These are phyloP conservation scores for Luffa aegyptiaca DNA, from an alignment of 306 rosid genomes.

Conservation along the genomic window DNA sequence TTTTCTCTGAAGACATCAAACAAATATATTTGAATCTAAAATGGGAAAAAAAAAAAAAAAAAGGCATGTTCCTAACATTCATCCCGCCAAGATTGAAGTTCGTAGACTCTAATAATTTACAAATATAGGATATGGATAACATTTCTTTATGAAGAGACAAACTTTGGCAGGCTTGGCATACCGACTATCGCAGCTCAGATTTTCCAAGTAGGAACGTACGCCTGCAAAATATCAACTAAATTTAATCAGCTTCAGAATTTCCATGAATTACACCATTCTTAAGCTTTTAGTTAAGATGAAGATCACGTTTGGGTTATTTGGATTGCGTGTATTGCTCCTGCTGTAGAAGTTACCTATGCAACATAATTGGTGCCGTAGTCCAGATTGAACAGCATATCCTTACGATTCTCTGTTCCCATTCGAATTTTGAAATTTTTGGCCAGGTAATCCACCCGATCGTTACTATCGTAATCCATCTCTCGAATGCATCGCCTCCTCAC, in stretches of 20 bases:
- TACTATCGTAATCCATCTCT: conserved; percentile 60
- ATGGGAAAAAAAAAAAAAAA: conserved; percentile 2
- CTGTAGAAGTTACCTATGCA: conserved; percentile 33
- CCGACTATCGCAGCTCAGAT: conserved; percentile 8
- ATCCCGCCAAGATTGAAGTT: conserved; percentile 23
- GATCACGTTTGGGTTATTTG: not conserved
- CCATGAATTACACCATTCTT: not conserved
- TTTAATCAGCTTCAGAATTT: not conserved
- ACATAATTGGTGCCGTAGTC: conserved; percentile 37
- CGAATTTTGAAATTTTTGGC: conserved; percentile 35
- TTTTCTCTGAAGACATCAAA: conserved; percentile 11
- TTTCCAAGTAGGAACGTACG: conserved; percentile 13
- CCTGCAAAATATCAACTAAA: conserved; percentile 26
- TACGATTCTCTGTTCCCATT: conserved; percentile 51
- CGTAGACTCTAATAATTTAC: conserved; percentile 43
- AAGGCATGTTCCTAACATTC: conserved; percentile 21
- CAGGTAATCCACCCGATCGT: conserved; percentile 38
- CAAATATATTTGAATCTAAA: conserved; percentile 4
- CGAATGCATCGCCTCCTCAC: conserved; percentile 68
- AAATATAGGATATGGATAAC: conserved; percentile 15
- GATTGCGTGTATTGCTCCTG: not conserved
- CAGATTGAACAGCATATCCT: conserved; percentile 53
- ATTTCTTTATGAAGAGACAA: not conserved
- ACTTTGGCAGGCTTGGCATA: conserved; percentile 5
- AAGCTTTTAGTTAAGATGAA: not conserved